phyloP scores from a whole-genome alignment of 2,329 filamentous ascomycete species.

The Scedosporium minutisporum region DNA sequence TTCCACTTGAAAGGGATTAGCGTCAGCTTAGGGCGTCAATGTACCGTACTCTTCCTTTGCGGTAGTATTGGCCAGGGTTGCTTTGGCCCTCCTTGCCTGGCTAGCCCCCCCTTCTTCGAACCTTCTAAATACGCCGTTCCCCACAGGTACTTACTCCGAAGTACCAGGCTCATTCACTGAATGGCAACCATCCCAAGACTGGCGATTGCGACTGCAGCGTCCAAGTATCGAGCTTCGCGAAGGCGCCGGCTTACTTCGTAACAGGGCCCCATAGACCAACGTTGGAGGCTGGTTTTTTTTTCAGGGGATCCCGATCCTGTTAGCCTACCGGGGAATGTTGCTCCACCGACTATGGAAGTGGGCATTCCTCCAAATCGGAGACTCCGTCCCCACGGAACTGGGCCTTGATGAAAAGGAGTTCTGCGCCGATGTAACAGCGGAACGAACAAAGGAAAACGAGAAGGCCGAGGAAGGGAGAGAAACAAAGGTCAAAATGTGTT shows the following conservation, averaged over 20 bases:
- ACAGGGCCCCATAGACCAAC: background rate
- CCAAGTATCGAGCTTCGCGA: no score
- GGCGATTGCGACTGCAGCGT: no score
- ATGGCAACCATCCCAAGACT: no score
- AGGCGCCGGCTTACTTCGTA: background rate
- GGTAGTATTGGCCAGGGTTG: background rate
- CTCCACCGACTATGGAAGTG: background rate
- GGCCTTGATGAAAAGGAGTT: background rate
- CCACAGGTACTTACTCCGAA: background rate
- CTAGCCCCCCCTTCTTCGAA: background rate
- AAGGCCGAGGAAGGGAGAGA: background rate
- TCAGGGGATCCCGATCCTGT: background rate
- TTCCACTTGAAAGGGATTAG: background rate
- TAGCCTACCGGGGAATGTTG: no score
- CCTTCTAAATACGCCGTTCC: conserved; percentile 1
- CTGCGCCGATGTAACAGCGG: background rate
- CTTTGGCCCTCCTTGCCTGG: background rate
- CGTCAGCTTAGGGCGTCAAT: no score
- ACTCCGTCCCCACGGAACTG: background rate
- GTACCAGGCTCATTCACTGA: background rate
- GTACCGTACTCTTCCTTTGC: no score
- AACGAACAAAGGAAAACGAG: background rate
- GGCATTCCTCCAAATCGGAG: background rate
- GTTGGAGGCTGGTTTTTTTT: background rate
- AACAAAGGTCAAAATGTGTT: background rate